A percentile compares a stretch with the other conserved stretches of the same genome.
phyloP scores from a whole-genome alignment of 345 rosid species.

The Passiflora organensis region DNA sequence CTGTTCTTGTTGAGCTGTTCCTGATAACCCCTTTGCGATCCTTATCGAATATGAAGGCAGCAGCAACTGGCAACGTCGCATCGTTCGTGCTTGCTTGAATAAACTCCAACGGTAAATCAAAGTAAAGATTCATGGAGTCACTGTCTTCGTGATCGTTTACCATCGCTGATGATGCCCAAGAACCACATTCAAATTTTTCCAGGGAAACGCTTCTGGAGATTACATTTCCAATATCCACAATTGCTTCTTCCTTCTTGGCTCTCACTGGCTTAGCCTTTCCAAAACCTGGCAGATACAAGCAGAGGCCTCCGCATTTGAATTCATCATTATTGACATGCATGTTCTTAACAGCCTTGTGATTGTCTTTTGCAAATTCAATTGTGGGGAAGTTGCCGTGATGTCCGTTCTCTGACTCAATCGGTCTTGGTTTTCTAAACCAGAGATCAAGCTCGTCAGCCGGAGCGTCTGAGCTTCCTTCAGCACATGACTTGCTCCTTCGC shows the following conservation, averaged over 20 bases:
- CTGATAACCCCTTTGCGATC: conserved; percentile 59
- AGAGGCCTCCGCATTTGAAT: conserved; percentile 68
- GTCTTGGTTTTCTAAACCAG: conserved; percentile 29
- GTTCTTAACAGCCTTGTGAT: conserved; percentile 21
- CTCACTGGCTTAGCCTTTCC: conserved; percentile 60
- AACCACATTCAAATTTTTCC: conserved; percentile 85
- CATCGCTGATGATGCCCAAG: conserved; percentile 74
- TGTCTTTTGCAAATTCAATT: too few relatives aligned
- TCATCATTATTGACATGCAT: conserved; percentile 28
- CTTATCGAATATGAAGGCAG: conserved; percentile 67
- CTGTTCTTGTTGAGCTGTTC: conserved; percentile 27
- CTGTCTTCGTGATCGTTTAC: conserved; percentile 32
- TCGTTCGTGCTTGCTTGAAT: conserved; percentile 45
- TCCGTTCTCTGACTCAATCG: too few relatives aligned
- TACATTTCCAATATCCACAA: conserved; percentile 18
- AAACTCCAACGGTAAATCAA: conserved; percentile 66
- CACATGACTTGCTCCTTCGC: conserved; percentile 67
- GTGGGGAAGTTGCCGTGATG: too few relatives aligned
- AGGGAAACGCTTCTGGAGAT: conserved; percentile 70
- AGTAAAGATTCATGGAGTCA: conserved; percentile 47
- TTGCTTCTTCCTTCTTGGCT: conserved; percentile 22
- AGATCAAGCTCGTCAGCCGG: conserved; percentile 58
- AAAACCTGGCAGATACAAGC: conserved; percentile 74
- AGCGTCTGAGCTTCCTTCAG: conserved; percentile 46
- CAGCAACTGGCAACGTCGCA: conserved; percentile 53